A percentile compares a stretch with the other conserved stretches of the same genome.
Evolutionary conservation across 2,329 filamentous ascomycete genomes (phyloP).

Genomic region (Neopestalotiopsis sp.): DNA sequence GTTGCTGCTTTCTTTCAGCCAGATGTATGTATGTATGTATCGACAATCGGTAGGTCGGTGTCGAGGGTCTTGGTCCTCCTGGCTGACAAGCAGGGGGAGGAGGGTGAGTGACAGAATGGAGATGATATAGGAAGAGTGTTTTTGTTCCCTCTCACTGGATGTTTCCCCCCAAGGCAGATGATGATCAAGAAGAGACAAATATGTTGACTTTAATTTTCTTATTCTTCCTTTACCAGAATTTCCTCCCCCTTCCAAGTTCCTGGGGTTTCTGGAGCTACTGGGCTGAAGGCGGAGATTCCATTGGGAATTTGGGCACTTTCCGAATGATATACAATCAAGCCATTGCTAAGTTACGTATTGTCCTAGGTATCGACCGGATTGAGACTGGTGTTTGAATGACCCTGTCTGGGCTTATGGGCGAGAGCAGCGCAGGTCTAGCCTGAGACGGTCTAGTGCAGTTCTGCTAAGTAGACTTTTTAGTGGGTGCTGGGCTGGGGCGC

Average conservation of each 20-base stretch:
- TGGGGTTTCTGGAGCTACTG: constrained; percentile 19
- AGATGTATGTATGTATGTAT: constrained; percentile 5
- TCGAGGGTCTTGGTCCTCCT: neutral
- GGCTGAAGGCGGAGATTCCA: constrained; percentile 18
- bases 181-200: neutral
- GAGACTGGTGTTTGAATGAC: constrained; percentile 23
- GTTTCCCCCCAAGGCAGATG: constrained; percentile 1
- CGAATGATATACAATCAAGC: constrained; percentile 24
- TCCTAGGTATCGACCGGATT: constrained; percentile 24
- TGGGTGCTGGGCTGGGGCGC: constrained; percentile 3
- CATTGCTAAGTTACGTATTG: constrained; percentile 23
- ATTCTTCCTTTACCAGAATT: neutral
- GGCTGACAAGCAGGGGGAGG: neutral
- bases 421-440: constrained; percentile 17
- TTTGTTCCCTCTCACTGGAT: neutral
- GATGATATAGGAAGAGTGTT: neutral
- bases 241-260: constrained; percentile 15
- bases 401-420: constrained; percentile 19
- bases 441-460: neutral
- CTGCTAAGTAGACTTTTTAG: neutral
- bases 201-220: neutral
- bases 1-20: neutral
- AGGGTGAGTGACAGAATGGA: neutral
- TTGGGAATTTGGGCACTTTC: constrained; percentile 23
- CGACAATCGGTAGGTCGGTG: neutral